Evolutionary conservation across 805 yeast genomes (phyloP), one percentile per base, ranked within the genome.

Genomic region (Komagataella populi): DNA sequence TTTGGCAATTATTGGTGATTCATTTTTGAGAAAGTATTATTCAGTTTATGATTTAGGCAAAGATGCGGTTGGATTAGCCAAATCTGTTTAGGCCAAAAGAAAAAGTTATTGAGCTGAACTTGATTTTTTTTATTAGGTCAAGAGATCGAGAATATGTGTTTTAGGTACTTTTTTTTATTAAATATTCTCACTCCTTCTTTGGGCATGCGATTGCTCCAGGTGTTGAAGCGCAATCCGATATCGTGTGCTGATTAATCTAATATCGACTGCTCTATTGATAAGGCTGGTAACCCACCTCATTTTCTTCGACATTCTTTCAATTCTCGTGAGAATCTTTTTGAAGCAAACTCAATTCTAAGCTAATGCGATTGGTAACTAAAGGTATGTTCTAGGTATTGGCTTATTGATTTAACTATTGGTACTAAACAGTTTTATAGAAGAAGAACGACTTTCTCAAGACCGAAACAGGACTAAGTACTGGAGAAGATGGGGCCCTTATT

Each of bases 11-110:
- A 73, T 93, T 59, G 99, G 99, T 65, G 99, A 93, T 65, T 91
- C 98, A 14, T 93, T 93, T 84, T 80, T 93, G 71, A 87, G 99
- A 76, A 85, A 76, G 65, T 91, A 81, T 76, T 93, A 93, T 77
- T 88, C 97, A 22, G 78, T 93, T 59, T 93, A 93, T 70, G 98
- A 93, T 68, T 68, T 91, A 62, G 88, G 87, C 63, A 80, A 82
- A 68, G 75, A 91, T 67, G 95, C 96, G 50, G 97, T 93, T 63
- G 98, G 98, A 61, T 82, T 93, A 68, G 99, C 98, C 50, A 70
- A 73, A 56, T 84, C 96, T 53, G 72, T 72, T 52, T 82, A 70
- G 68, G 48, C 36, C 14, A 30, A 6, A 30, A 8, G 4, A 30
- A 30, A 30, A 30, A 30, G 39, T 30, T 30, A 6, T 10, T 30